A percentile compares a stretch with the other conserved stretches of the same genome.
These are phyloP conservation scores for Apiospora malaysiana DNA, from an alignment of 2,329 filamentous ascomycete species.

Conservation along the genomic window DNA sequence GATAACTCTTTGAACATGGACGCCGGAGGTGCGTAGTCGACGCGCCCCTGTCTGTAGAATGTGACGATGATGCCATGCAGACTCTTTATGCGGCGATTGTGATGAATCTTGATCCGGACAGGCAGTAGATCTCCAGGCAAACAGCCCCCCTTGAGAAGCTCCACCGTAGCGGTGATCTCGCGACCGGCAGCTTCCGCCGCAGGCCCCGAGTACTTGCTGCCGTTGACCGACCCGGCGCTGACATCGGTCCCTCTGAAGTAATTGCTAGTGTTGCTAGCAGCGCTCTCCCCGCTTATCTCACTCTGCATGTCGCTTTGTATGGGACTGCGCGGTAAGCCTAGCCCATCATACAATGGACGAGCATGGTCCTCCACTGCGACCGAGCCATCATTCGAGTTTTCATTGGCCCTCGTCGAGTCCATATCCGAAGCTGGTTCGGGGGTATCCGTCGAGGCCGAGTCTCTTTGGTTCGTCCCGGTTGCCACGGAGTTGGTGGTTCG, in stretches of 20 bases:
- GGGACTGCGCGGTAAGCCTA: conserved; percentile 47
- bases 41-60: conserved; percentile 86
- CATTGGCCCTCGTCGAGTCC: conserved; percentile 44
- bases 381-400: conserved; percentile 48
- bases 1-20: conserved; percentile 59
- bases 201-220: conserved; percentile 54
- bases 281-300: conserved; percentile 74
- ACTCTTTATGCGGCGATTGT: conserved; percentile 89
- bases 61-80: conserved; percentile 93
- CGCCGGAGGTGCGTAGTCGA: conserved; percentile 73
- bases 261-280: conserved; percentile 69
- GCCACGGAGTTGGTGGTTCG: conserved; percentile 58
- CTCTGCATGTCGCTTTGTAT: conserved; percentile 64
- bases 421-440: conserved; percentile 44
- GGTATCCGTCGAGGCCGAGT: conserved; percentile 48
- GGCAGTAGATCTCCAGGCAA: conserved; percentile 84
- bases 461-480: conserved; percentile 38
- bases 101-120: conserved; percentile 81
- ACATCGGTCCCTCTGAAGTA: conserved; percentile 51
- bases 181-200: conserved; percentile 61
- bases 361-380: conserved; percentile 46
- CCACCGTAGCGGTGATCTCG: conserved; percentile 85
- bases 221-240: conserved; percentile 55
- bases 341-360: conserved; percentile 38
- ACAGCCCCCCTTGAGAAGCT: conserved; percentile 82